phyloP scores from a whole-genome alignment of 805 yeast genomes.

The Ogataea paradorogensis region DNA sequence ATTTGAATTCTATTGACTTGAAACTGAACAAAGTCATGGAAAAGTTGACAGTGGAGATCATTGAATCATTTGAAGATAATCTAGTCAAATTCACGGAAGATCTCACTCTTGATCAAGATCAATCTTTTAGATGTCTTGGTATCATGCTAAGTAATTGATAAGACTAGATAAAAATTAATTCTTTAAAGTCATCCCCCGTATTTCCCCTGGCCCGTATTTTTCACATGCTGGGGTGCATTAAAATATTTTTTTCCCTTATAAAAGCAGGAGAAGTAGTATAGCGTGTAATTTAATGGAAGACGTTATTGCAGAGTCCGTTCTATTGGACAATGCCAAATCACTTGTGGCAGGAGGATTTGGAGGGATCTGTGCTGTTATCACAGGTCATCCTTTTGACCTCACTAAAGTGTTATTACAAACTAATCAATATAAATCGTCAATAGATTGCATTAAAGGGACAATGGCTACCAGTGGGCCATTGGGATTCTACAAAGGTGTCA shows the following conservation, averaged over 20 bases:
- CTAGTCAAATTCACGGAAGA: conserved; percentile 47
- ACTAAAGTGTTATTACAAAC: conserved; percentile 91
- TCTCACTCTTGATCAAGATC: conserved; percentile 48
- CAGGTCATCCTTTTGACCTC: conserved; percentile 96
- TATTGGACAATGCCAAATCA: conserved; percentile 79
- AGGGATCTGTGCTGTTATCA: conserved; percentile 90
- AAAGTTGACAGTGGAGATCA: conserved; percentile 39
- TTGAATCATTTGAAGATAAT: conserved; percentile 41
- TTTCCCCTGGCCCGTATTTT: conserved; percentile 8
- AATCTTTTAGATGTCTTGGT: conserved; percentile 49
- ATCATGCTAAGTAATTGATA: conserved; percentile 22
- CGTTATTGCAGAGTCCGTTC: conserved; percentile 23
- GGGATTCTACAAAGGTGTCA: conserved; percentile 90
- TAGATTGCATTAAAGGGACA: conserved; percentile 67
- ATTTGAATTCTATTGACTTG: conserved; percentile 17
- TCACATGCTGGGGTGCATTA: conserved; percentile 4
- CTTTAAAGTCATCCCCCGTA: not conserved
- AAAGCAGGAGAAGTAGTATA: not conserved
- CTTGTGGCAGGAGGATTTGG: conserved; percentile 94
- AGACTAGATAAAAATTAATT: not conserved
- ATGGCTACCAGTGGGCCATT: conserved; percentile 67
- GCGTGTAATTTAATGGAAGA: conserved; percentile 29
- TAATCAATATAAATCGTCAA: conserved; percentile 58
- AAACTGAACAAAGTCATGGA: conserved; percentile 38
- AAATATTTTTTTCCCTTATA: not conserved